A percentile compares a stretch with the other conserved stretches of the same genome.
phyloP scores from a whole-genome alignment of 768 basidiomycete species.

The Hortiboletus flavorubellus region DNA sequence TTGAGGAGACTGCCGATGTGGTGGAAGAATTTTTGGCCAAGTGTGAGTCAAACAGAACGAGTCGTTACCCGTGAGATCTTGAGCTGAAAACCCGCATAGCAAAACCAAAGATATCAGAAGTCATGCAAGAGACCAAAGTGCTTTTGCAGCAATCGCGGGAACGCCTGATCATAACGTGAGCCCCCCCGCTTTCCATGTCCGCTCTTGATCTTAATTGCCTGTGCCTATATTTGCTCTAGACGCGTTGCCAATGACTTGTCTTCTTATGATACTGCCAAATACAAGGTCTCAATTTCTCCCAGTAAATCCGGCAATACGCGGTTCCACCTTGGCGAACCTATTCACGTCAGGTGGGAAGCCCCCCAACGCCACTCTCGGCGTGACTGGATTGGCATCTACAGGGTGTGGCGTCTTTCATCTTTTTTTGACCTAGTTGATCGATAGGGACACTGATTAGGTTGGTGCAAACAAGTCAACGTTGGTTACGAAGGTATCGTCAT shows the following conservation, averaged over 20 bases:
- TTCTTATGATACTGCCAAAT: conserved; percentile 75
- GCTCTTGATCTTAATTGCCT: background rate
- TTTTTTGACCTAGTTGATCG: background rate
- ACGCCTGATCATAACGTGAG: conserved; percentile 87
- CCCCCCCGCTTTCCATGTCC: conserved; percentile 9
- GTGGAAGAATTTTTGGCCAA: conserved; percentile 92
- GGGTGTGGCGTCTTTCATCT: conserved; percentile 41
- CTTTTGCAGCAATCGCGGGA: conserved; percentile 90
- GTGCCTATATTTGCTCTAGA: conserved; percentile 31
- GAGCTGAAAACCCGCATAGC: conserved; percentile 44
- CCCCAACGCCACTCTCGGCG: conserved; percentile 81
- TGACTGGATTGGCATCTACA: conserved; percentile 96
- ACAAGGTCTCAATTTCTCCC: conserved; percentile 61
- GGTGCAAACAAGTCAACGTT: conserved; percentile 83
- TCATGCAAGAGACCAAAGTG: conserved; percentile 90
- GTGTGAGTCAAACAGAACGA: conserved; percentile 51
- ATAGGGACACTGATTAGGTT: conserved; percentile 45
- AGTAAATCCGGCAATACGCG: conserved; percentile 48
- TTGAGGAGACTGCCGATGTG: conserved; percentile 88
- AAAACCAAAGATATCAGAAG: conserved; percentile 82
- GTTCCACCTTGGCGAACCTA: conserved; percentile 91
- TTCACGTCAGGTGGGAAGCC: conserved; percentile 83
- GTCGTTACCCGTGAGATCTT: background rate
- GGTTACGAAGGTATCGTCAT: conserved; percentile 80
- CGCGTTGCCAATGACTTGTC: conserved; percentile 83